Evolutionary conservation across 441 rosid genomes (phyloP).

Genomic region (Bocquillonia castaneifolia): DNA sequence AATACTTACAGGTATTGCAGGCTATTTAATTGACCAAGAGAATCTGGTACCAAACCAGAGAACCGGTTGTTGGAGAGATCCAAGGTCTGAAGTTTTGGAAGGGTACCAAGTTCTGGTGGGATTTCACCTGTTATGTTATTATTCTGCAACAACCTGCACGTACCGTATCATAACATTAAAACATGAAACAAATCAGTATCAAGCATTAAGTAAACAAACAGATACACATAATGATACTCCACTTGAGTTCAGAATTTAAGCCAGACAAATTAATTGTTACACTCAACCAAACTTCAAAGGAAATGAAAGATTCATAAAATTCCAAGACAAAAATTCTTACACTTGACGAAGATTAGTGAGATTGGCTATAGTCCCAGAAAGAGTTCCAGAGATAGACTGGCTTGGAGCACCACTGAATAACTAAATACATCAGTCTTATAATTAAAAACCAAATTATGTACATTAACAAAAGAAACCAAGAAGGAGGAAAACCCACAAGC

Average conservation of each 20-base stretch:
- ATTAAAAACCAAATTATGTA: not conserved
- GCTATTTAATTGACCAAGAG: constrained; percentile 46
- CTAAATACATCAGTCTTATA: constrained; percentile 11
- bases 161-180: constrained; percentile 16
- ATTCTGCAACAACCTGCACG: constrained; percentile 74
- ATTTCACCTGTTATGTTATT: constrained; percentile 73
- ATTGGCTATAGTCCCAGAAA: constrained; percentile 56
- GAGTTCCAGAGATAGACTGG: constrained; percentile 77
- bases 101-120: constrained; percentile 61
- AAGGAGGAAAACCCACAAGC: constrained; percentile 46
- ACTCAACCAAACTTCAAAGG: constrained; percentile 9
- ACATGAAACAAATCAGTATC: constrained; percentile 4
- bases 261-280: not conserved
- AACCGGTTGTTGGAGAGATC: constrained; percentile 78
- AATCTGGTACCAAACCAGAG: constrained; percentile 52
- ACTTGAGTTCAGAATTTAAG: not conserved
- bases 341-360: constrained; percentile 86
- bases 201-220: not conserved
- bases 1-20: constrained; percentile 71
- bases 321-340: constrained; percentile 36
- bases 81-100: constrained; percentile 64
- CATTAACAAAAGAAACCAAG: not conserved
- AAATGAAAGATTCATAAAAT: not conserved
- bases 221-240: not conserved
- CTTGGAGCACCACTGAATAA: constrained; percentile 77